Conservation (phyloP, 306 rosid species). For the Fragaria nilgerrensis region DNA sequence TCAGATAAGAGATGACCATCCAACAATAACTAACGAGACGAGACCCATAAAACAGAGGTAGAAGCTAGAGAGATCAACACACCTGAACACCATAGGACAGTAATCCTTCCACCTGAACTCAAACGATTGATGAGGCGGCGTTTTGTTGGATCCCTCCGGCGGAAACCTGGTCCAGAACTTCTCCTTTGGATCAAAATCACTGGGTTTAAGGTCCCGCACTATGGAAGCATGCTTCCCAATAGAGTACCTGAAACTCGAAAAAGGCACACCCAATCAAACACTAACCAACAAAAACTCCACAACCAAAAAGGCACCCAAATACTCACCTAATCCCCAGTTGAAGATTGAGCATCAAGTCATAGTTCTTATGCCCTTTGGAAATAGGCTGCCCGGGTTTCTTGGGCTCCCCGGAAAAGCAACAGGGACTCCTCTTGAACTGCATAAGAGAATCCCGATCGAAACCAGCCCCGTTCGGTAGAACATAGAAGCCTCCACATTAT, state of each 20-base stretch:
- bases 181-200: slow-evolving; percentile 84
- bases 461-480: slow-evolving; percentile 40
- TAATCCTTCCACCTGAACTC: slow-evolving; percentile 98
- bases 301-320: neutral
- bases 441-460: slow-evolving; percentile 38
- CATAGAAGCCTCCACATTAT: slow-evolving; percentile 87
- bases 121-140: slow-evolving; percentile 86
- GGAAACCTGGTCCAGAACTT: slow-evolving; percentile 99
- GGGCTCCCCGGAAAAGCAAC: slow-evolving; percentile 49
- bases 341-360: slow-evolving; percentile 90
- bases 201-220: slow-evolving; percentile 40
- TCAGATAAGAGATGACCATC: neutral
- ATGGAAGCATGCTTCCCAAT: slow-evolving; percentile 87
- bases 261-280: slow-evolving; percentile 9
- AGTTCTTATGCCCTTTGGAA: slow-evolving; percentile 85
- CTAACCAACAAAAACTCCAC: slow-evolving; percentile 4
- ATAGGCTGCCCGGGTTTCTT: slow-evolving; percentile 83
- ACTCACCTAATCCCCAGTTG: slow-evolving; percentile 84
- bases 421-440: slow-evolving; percentile 53
- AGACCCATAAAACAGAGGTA: neutral
- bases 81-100: slow-evolving; percentile 97
- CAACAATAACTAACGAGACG: neutral
- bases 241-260: slow-evolving; percentile 53
- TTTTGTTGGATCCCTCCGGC: slow-evolving; percentile 73
- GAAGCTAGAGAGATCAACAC: slow-evolving; percentile 3